Base-by-base conservation (phyloP, 139 green algal genomes). In the Gonium pectorale region DNA sequence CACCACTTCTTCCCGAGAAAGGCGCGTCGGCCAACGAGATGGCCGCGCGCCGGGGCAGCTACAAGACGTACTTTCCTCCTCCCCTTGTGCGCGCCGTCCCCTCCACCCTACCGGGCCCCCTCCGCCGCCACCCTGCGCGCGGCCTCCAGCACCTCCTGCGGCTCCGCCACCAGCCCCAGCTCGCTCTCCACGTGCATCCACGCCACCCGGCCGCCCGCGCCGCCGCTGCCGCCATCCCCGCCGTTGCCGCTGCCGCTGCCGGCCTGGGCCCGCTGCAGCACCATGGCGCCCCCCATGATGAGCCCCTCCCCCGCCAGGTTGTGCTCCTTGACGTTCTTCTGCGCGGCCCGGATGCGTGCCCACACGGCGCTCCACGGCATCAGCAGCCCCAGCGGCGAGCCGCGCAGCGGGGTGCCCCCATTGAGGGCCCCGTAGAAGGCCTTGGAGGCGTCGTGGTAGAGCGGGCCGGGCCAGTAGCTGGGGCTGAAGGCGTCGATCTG, bases 401-500 rank as follows among this genome's bases (percentile, higher is more conserved):
- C 64, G 13, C 79, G 64, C 13, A 68, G 79, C 7, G 64, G 77
- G 3, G 31, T 83, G 60, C 77, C 77, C 43, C 41, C 64, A 46
- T 85, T 85, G 29, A 85, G 64, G 2, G 79, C 64, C 0, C 35
- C 46, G 79, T 78, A 78, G 26, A 85, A 71, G 46, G 79, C 33
- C 79, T 85, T 85, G 46, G 27, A 41, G 13, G 62, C 2, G 59
- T 83, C 77, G 46, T 85, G 79, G 49, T 78, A 77, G 27, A 85
- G 27, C 2, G 79, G 79, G 2, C 79, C 79, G 8, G 64, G 79
- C 79, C 79, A 85, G 79, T 60, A 85, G 44, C 9, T 46, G 24
- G 79, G n/a, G 26, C 26, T 26, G 79, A 85, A 85, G 46, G 79
- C 79, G 26, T 52, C 54, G n/a, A 85, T 37, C 79, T 85, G 41